A percentile compares a stretch with the other conserved stretches of the same genome.
These are phyloP conservation scores for Cytospora leucostoma DNA, from an alignment of 2,329 filamentous ascomycete genomes.

Conservation along the genomic window DNA sequence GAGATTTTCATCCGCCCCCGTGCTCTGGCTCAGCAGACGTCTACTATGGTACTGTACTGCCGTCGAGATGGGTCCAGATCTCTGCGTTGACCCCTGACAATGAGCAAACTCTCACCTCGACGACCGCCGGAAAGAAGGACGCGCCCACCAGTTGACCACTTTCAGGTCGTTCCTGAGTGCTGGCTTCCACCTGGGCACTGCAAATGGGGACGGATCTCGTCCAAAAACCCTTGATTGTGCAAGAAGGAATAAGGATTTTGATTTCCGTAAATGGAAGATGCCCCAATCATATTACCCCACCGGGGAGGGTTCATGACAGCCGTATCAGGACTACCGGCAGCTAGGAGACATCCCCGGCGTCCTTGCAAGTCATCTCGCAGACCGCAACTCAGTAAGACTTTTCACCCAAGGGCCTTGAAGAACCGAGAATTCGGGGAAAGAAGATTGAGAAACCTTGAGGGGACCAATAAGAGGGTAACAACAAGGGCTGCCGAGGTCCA, in stretches of 20 bases:
- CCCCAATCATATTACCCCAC: background rate
- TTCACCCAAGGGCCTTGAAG: background rate
- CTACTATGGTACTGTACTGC: no score
- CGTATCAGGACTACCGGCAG: background rate
- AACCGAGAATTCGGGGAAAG: background rate
- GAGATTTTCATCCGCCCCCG: no score
- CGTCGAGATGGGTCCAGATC: no score
- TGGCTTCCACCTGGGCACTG: conserved; percentile 13
- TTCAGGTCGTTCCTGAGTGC: background rate
- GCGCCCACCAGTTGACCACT: no score
- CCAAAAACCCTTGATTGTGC: no score
- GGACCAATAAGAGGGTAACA: background rate
- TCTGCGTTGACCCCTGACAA: no score
- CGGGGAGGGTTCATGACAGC: background rate
- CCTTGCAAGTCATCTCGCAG: background rate
- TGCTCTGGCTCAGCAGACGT: no score
- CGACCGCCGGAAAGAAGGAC: no score
- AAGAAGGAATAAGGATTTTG: background rate
- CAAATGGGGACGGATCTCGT: background rate
- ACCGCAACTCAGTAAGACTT: background rate
- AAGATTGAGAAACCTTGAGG: background rate
- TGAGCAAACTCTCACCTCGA: no score
- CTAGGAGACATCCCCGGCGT: background rate
- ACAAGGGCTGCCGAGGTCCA: background rate
- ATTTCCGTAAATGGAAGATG: background rate